Evolutionary conservation across 805 yeast species (phyloP).

Genomic region (Wickerhamiella siamensis): DNA sequence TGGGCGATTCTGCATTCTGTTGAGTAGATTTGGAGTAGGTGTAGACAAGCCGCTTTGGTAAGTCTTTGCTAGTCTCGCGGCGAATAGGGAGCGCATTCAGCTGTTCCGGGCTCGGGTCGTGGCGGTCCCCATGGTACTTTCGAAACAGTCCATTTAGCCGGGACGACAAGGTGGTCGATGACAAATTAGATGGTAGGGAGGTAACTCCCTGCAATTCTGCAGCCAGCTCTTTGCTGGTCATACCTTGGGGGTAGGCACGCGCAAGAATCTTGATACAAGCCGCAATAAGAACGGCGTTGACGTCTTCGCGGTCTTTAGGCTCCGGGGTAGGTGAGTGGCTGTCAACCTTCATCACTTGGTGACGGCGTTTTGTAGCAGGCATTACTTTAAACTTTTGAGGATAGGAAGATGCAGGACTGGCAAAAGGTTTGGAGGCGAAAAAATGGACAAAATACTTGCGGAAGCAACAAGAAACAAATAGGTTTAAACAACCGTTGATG

Average conservation of each 20-base stretch:
- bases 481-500: no score
- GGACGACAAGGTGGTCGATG: slow-evolving; percentile 23
- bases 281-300: slow-evolving; percentile 14
- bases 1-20: neutral
- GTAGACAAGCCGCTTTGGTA: slow-evolving; percentile 22
- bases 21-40: no score
- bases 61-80: slow-evolving; percentile 17
- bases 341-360: neutral
- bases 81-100: slow-evolving; percentile 19
- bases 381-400: no score
- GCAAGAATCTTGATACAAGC: slow-evolving; percentile 18
- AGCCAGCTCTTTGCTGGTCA: slow-evolving; percentile 22
- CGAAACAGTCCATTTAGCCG: slow-evolving; percentile 23
- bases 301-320: slow-evolving; percentile 2
- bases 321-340: slow-evolving; percentile 3
- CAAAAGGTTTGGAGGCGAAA: no score
- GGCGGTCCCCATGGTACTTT: slow-evolving; percentile 18
- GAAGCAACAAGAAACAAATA: no score
- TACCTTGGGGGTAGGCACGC: slow-evolving; percentile 16
- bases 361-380: slow-evolving; percentile 1
- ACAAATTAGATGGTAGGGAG: slow-evolving; percentile 14
- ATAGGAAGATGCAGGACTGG: no score
- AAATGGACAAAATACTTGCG: no score
- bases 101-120: slow-evolving; percentile 11
- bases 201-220: slow-evolving; percentile 13